Evolutionary conservation across 2,329 filamentous ascomycete genomes (phyloP).

Genomic region (Mariannaea sp.): DNA sequence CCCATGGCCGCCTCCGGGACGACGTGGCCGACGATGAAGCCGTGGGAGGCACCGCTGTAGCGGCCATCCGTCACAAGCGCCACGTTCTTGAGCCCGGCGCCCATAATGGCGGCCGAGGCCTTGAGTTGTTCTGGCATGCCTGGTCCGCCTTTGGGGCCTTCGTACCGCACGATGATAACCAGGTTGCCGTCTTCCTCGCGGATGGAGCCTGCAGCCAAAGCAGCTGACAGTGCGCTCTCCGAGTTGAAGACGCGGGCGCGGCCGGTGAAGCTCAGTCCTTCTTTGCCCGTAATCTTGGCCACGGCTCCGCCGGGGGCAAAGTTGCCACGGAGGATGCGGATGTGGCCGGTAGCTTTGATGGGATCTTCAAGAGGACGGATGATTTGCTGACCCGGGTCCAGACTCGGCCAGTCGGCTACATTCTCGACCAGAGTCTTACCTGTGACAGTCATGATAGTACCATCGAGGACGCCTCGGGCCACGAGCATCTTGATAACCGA

Average conservation of each 20-base stretch:
- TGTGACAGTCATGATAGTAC: slow-evolving; percentile 78
- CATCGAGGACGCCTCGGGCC: slow-evolving; percentile 75
- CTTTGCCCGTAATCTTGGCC: slow-evolving; percentile 95
- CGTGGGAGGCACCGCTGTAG: slow-evolving; percentile 86
- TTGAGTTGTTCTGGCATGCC: slow-evolving; percentile 97
- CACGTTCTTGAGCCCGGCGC: slow-evolving; percentile 83
- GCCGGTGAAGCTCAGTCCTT: slow-evolving; percentile 81
- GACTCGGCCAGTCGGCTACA: slow-evolving; percentile 73
- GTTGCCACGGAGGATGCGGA: slow-evolving; percentile 87
- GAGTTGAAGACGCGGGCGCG: slow-evolving; percentile 85
- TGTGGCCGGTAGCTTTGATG: slow-evolving; percentile 84
- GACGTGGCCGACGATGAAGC: slow-evolving; percentile 93
- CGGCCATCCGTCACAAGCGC: slow-evolving; percentile 91
- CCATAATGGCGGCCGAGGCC: slow-evolving; percentile 89
- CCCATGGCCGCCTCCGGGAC: slow-evolving; percentile 88
- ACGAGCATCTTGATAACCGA: slow-evolving; percentile 86
- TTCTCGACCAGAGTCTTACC: slow-evolving; percentile 85
- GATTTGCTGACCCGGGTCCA: slow-evolving; percentile 79
- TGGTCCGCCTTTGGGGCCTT: slow-evolving; percentile 89
- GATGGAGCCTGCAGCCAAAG: slow-evolving; percentile 71
- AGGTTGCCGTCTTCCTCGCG: slow-evolving; percentile 68
- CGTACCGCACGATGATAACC: slow-evolving; percentile 89
- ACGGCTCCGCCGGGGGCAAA: slow-evolving; percentile 88
- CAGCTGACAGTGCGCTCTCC: slow-evolving; percentile 76
- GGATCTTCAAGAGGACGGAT: slow-evolving; percentile 77